These are phyloP conservation scores for Clitoria ternatea DNA, from an alignment of 306 rosid species.

Conservation along the genomic window DNA sequence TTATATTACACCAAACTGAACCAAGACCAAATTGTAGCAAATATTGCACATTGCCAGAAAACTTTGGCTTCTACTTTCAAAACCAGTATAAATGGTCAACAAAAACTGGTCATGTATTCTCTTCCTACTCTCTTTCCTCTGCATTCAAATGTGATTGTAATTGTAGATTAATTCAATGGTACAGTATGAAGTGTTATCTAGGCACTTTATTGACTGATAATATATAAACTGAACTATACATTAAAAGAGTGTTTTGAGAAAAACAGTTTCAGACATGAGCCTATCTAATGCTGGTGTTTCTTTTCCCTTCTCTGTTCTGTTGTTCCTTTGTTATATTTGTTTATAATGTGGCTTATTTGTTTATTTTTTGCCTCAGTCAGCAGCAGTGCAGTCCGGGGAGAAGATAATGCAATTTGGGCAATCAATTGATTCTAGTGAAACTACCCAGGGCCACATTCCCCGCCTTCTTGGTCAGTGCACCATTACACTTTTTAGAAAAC, in stretches of 20 bases:
- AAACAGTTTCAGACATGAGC: neutral
- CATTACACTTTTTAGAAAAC: slow-evolving; percentile 7
- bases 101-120: neutral
- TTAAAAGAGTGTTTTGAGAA: neutral
- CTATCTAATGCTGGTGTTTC: neutral
- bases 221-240: slow-evolving; percentile 6
- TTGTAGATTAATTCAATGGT: slow-evolving; percentile 1
- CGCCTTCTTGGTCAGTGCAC: slow-evolving; percentile 85
- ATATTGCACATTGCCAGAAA: neutral
- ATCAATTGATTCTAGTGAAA: slow-evolving; percentile 61
- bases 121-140: neutral
- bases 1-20: neutral
- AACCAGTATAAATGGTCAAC: neutral
- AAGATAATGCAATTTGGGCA: slow-evolving; percentile 81
- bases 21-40: neutral
- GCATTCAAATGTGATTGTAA: neutral
- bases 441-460: slow-evolving; percentile 74
- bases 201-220: neutral
- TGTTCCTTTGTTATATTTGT: neutral
- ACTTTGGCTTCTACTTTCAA: neutral
- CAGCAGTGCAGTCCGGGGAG: slow-evolving; percentile 78
- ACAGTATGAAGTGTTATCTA: neutral
- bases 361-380: slow-evolving; percentile 51
- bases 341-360: slow-evolving; percentile 19
- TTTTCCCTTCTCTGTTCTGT: neutral